A percentile compares a stretch with the other conserved stretches of the same genome.
phyloP scores from a whole-genome alignment of 768 basidiomycete species.

The Trametopsis cervina region DNA sequence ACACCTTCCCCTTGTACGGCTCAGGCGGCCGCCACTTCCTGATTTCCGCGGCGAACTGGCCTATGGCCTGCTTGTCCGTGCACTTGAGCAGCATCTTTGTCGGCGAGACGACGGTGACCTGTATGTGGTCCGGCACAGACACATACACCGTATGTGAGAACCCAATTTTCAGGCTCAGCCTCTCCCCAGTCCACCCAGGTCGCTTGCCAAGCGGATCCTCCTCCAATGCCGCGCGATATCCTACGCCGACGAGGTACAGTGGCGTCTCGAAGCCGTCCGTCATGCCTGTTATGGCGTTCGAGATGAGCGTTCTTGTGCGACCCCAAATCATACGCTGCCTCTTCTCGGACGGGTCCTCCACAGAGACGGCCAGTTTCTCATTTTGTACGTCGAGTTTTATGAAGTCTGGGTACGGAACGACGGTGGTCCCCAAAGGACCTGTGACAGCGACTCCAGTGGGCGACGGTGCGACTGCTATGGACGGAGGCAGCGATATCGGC shows the following conservation, averaged over 20 bases:
- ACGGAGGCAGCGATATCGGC: slow-evolving; percentile 44
- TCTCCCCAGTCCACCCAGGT: slow-evolving; percentile 52
- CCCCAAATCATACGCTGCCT: slow-evolving; percentile 92
- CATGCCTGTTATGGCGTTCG: slow-evolving; percentile 87
- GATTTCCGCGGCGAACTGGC: slow-evolving; percentile 83
- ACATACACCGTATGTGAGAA: slow-evolving; percentile 85
- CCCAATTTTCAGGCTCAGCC: slow-evolving; percentile 88
- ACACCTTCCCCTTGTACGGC: slow-evolving; percentile 95
- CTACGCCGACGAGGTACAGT: slow-evolving; percentile 89
- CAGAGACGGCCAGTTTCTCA: slow-evolving; percentile 29
- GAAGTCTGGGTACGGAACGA: slow-evolving; percentile 41
- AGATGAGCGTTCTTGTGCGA: slow-evolving; percentile 83
- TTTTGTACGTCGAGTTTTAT: slow-evolving; percentile 33
- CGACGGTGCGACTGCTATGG: slow-evolving; percentile 34
- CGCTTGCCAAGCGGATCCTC: slow-evolving; percentile 57
- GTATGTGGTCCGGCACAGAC: slow-evolving; percentile 76
- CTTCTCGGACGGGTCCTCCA: slow-evolving; percentile 60
- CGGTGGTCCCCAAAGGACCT: slow-evolving; percentile 49
- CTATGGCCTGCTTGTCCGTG: slow-evolving; percentile 83
- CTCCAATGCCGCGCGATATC: slow-evolving; percentile 86
- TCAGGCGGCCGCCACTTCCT: slow-evolving; percentile 84
- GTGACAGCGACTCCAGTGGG: slow-evolving; percentile 40
- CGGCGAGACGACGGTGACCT: slow-evolving; percentile 69
- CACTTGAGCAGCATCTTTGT: slow-evolving; percentile 81
- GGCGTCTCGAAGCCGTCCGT: slow-evolving; percentile 81